A percentile compares a stretch with the other conserved stretches of the same genome.
These are phyloP conservation scores for Ceratocystis colombiana DNA, from an alignment of 2,329 filamentous ascomycete genomes.

Conservation along the genomic window DNA sequence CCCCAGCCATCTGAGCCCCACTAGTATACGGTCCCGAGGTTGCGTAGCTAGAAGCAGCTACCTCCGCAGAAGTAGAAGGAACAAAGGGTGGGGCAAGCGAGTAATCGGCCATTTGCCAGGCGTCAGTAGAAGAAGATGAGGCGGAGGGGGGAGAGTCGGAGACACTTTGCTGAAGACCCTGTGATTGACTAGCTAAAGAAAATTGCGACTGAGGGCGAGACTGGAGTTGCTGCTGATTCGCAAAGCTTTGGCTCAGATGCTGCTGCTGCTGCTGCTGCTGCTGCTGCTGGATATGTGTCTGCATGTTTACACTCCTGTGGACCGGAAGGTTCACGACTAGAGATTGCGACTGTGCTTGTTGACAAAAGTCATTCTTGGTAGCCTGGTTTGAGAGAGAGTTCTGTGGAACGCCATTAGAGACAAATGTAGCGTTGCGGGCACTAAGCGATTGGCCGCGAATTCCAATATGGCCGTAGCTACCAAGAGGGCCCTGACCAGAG, in stretches of 20 bases:
- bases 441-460: background rate
- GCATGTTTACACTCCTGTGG: constrained; percentile 1
- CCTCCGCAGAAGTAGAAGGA: constrained; percentile 11
- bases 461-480: constrained; percentile 11
- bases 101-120: constrained; percentile 8
- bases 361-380: constrained; percentile 9
- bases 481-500: constrained; percentile 10
- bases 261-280: background rate
- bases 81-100: constrained; percentile 18
- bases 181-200: background rate
- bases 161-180: background rate
- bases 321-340: background rate
- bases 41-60: background rate
- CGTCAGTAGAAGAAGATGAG: background rate
- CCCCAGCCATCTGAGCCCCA: background rate
- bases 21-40: constrained; percentile 3
- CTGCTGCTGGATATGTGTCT: constrained; percentile 4
- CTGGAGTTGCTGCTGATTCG: background rate
- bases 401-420: constrained; percentile 8
- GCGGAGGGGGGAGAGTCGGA: constrained; percentile 1
- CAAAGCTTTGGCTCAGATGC: background rate
- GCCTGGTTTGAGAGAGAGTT: constrained; percentile 2
- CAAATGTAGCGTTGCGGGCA: constrained; percentile 5
- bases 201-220: background rate
- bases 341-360: constrained; percentile 9